Base-by-base conservation (phyloP, 176 grass and related monocot species). In the Carex pumila region DNA sequence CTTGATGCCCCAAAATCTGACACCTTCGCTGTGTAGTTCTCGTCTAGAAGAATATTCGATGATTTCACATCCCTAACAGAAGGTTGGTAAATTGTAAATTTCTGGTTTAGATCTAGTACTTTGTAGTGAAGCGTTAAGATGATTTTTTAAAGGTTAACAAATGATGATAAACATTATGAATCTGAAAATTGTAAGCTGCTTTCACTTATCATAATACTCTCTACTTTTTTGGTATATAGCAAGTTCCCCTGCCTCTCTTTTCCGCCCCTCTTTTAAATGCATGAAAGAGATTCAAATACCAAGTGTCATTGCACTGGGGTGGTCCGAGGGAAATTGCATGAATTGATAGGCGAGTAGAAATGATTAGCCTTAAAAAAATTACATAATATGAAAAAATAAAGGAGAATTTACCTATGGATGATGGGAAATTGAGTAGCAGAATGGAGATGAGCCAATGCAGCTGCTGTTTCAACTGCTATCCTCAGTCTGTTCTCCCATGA, bases 1-100 rank as follows among this genome's bases (percentile, higher is more conserved):
- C 92, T 88, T 61, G 92, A 94, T 41, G 89, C 92, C 19, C 92
- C 89, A 50, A 94, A 94, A 69, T 91, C 92, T 0, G 92, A 89
- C 11, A 94, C 92, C 81, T 91, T 94, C 17, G 92, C 87, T 0
- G 87, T 87, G 53, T 87, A 89, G 11, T 71, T 87, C 14, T 76
- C 37, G 7, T 91, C 89, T 5, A 91, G 70, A 7, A 91, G 85
- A 80, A 91, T 94, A 71, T 94, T 94, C 0, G 89, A 65, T 25
- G 92, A 89, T 79, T 94, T 93, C 58, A 93, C 76, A 45, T 93
- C 91, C 61, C 77, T 74, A 74, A 74, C 19, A 74, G 19, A 50
- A 74, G 71, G 25, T 74, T 52, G 71, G 19, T 25, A 22, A 50
- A 74, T 74, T 74, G 25, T 9, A 74, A 50, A 25, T 47, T 52